Conservation (phyloP, 2,329 filamentous ascomycete genomes). For the Pestalotiopsis sp. region DNA sequence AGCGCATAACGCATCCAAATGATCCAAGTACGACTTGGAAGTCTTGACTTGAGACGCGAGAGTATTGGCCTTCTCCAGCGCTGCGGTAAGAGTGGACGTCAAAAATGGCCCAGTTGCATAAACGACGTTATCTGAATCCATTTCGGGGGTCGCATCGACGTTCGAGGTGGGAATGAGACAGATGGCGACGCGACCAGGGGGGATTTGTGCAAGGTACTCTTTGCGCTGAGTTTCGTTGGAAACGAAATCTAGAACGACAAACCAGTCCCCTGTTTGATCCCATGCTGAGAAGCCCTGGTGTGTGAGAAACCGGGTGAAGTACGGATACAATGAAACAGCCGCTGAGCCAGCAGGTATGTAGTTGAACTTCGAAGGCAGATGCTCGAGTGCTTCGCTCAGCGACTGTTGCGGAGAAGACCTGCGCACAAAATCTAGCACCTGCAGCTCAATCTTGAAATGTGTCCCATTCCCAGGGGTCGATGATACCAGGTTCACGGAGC, state of each 20-base stretch:
- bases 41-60: background rate
- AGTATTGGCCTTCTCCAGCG: conserved; percentile 9
- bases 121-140: conserved; percentile 6
- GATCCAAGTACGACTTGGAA: background rate
- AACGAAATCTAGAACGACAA: background rate
- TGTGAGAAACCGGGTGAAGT: background rate
- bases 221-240: background rate
- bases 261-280: conserved; percentile 3
- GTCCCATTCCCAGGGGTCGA: conserved; percentile 39
- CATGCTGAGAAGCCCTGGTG: background rate
- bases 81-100: conserved; percentile 4
- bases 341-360: conserved; percentile 6
- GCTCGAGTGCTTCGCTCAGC: background rate
- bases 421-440: background rate
- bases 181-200: background rate
- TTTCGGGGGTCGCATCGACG: background rate
- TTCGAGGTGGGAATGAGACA: background rate
- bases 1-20: background rate
- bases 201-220: background rate
- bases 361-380: background rate
- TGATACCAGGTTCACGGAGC: conserved; percentile 37
- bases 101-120: conserved; percentile 10
- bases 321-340: background rate
- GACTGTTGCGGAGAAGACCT: background rate
- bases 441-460: conserved; percentile 36